A percentile compares a stretch with the other conserved stretches of the same genome.
These are phyloP conservation scores for Erodium trifolium DNA, from an alignment of 441 rosid genomes.

Conservation along the genomic window DNA sequence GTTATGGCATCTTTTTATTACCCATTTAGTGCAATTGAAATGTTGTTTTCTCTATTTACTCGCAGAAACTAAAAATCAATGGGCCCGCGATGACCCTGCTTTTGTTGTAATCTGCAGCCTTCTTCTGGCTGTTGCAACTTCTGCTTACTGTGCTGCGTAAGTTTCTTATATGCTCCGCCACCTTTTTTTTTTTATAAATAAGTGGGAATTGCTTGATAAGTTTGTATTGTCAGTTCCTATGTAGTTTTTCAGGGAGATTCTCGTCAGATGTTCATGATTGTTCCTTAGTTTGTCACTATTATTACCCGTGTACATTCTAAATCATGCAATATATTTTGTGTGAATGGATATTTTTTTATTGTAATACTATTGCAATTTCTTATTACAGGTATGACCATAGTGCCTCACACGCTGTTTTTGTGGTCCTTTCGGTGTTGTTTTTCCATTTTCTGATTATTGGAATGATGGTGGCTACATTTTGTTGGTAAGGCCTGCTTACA, in stretches of 20 bases:
- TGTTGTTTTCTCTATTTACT: slow-evolving; percentile 7
- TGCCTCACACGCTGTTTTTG: slow-evolving; percentile 55
- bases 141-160: slow-evolving; percentile 96
- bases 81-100: slow-evolving; percentile 99
- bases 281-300: too few species aligned
- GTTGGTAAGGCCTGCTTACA: slow-evolving; percentile 52
- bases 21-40: slow-evolving; percentile 10
- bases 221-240: not conserved
- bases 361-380: not conserved
- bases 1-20: not conserved
- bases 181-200: too few species aligned
- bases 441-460: slow-evolving; percentile 73
- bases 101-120: slow-evolving; percentile 91
- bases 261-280: too few species aligned
- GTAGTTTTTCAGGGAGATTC: too few species aligned
- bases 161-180: slow-evolving; percentile 22
- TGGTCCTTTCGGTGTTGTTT: slow-evolving; percentile 63
- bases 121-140: slow-evolving; percentile 66
- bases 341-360: too few species aligned
- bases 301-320: not conserved
- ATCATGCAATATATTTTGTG: not conserved
- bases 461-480: slow-evolving; percentile 63
- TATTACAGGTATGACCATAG: slow-evolving; percentile 84
- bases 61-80: slow-evolving; percentile 95
- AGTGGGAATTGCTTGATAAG: not conserved